Conservation (phyloP, 495 filamentous ascomycete genomes). For the Cercophora scortea region DNA sequence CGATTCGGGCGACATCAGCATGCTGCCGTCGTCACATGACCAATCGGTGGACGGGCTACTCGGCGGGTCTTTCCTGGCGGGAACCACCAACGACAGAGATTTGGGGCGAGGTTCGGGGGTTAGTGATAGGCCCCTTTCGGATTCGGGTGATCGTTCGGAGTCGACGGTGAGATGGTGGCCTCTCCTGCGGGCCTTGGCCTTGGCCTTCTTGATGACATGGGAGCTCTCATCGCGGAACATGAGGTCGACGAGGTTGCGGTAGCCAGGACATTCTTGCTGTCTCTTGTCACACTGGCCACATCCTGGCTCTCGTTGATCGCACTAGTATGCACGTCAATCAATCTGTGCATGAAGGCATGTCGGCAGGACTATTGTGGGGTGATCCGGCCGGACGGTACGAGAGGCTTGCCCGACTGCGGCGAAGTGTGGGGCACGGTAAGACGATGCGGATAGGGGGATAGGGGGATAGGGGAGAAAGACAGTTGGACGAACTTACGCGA, state of each 20-base stretch:
- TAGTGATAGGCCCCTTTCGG: constrained; percentile 11
- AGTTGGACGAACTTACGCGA: constrained; percentile 20
- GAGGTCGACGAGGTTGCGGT: constrained; percentile 58
- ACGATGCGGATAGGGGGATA: background rate
- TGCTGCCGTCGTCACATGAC: constrained; percentile 16
- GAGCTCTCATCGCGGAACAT: constrained; percentile 70
- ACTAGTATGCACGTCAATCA: constrained; percentile 32
- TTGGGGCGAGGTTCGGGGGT: constrained; percentile 18
- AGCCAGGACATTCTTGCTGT: constrained; percentile 58
- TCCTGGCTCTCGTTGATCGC: constrained; percentile 55
- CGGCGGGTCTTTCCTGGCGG: constrained; percentile 4
- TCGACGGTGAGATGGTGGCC: constrained; percentile 7
- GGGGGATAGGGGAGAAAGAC: background rate
- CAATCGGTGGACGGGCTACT: constrained; percentile 9
- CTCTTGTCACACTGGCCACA: constrained; percentile 62
- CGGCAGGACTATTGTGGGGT: too few species aligned
- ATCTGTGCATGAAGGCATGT: background rate
- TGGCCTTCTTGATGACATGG: constrained; percentile 57
- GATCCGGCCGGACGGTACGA: background rate
- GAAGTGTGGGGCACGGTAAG: background rate
- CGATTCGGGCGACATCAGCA: constrained; percentile 26
- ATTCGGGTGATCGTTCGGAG: constrained; percentile 9
- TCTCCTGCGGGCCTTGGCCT: constrained; percentile 29
- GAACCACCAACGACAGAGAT: constrained; percentile 13
- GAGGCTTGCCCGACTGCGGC: background rate